Evolutionary conservation across 1,284 basidiomycete species (phyloP).

Genomic region (Leccinum fuscescens): DNA sequence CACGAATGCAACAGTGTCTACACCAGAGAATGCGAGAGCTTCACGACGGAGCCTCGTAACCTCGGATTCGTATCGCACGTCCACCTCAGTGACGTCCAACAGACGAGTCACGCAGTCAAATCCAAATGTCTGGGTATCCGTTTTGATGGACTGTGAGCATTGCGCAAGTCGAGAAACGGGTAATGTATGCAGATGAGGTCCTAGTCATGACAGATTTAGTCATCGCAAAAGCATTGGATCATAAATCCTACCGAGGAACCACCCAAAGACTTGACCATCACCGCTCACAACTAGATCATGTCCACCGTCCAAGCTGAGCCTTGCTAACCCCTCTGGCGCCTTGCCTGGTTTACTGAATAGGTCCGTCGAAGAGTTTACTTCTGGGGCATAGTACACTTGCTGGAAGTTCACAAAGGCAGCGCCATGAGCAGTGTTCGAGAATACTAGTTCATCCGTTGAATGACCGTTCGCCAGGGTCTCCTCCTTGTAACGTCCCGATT

Average conservation of each 20-base stretch:
- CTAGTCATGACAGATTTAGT: conserved; percentile 34
- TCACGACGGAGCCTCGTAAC: conserved; percentile 56
- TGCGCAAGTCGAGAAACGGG: conserved; percentile 49
- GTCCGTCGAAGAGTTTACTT: conserved; percentile 39
- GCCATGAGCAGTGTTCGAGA: conserved; percentile 36
- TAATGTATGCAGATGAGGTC: conserved; percentile 62
- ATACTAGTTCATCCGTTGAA: conserved; percentile 55
- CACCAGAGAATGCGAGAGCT: conserved; percentile 36
- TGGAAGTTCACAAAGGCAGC: conserved; percentile 66
- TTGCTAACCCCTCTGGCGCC: conserved; percentile 55
- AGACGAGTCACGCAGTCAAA: conserved; percentile 55
- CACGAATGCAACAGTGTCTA: conserved; percentile 52
- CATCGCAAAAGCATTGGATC: neutral
- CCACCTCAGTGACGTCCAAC: conserved; percentile 53
- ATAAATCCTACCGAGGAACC: conserved; percentile 59
- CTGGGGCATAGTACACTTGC: conserved; percentile 56
- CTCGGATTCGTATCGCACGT: conserved; percentile 59
- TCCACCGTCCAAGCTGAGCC: conserved; percentile 68
- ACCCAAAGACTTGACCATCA: conserved; percentile 63
- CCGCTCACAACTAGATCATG: conserved; percentile 62
- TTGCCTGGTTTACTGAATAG: conserved; percentile 71
- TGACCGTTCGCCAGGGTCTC: conserved; percentile 50
- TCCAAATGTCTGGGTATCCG: conserved; percentile 54
- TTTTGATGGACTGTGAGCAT: conserved; percentile 47
- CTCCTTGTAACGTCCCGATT: conserved; percentile 49